Percentiles rank a stretch among this genome's conserved stretches.
Evolutionary conservation across 225 moss, liverwort and hornwort species (phyloP).

Genomic region (Sphagnum tenellum): DNA sequence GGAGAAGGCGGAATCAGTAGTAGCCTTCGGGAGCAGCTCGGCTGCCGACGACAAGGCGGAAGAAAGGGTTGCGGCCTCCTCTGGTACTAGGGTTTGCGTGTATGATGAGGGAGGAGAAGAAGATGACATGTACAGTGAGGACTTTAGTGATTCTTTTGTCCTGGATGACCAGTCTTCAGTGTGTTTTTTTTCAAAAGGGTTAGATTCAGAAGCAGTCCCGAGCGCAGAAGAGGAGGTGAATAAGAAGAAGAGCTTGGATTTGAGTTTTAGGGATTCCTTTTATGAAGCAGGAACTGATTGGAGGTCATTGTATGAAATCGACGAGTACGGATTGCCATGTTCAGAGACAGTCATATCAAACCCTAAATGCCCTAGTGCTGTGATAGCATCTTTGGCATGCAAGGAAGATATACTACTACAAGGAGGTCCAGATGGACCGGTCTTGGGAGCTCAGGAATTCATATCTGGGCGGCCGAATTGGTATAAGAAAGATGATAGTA

Average conservation of each 20-base stretch:
- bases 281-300: conserved; percentile 66
- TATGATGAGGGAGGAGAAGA: no score
- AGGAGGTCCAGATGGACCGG: conserved; percentile 6
- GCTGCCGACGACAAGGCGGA: no score
- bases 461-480: not conserved
- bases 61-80: no score
- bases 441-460: conserved; percentile 3
- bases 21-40: no score
- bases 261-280: conserved; percentile 70
- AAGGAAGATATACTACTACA: conserved; percentile 5
- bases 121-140: no score
- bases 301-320: conserved; percentile 67
- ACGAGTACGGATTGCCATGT: conserved; percentile 75
- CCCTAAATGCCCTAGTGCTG: conserved; percentile 4
- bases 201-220: conserved; percentile 10
- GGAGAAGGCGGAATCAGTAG: no score
- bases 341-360: conserved; percentile 9
- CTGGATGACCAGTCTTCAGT: no score
- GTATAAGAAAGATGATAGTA: conserved; percentile 11
- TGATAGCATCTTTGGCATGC: conserved; percentile 2
- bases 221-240: conserved; percentile 1
- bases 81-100: no score
- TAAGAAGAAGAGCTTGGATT: conserved; percentile 6
- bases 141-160: no score
- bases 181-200: not conserved